Percentiles rank a stretch among this genome's conserved stretches.
phyloP scores from a whole-genome alignment of 805 yeast species.

The Hanseniaspora guilliermondii region DNA sequence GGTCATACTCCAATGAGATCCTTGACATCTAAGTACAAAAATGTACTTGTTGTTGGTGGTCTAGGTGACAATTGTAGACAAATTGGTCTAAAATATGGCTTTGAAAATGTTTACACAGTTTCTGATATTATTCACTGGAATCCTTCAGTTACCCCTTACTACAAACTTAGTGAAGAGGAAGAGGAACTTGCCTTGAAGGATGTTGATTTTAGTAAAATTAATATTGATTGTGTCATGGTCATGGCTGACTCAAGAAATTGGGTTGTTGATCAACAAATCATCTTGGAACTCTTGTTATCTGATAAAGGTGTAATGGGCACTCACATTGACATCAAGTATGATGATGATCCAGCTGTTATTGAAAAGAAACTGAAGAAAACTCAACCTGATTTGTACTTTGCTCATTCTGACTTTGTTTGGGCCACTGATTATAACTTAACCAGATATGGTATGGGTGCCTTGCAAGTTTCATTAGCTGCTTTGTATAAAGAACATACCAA shows the following conservation, averaged over 20 bases:
- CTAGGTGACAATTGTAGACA: constrained; percentile 71
- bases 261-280: constrained; percentile 89
- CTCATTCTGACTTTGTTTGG: constrained; percentile 89
- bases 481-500: constrained; percentile 78
- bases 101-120: constrained; percentile 70
- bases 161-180: constrained; percentile 65
- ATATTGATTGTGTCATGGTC: constrained; percentile 71
- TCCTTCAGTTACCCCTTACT: constrained; percentile 77
- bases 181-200: constrained; percentile 36
- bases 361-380: constrained; percentile 33
- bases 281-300: constrained; percentile 64
- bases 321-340: constrained; percentile 40
- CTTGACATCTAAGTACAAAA: constrained; percentile 51
- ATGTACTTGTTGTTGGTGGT: constrained; percentile 81
- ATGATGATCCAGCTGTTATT: constrained; percentile 9
- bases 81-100: constrained; percentile 76
- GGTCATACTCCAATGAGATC: constrained; percentile 93
- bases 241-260: constrained; percentile 87
- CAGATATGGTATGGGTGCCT: constrained; percentile 90
- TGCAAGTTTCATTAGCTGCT: constrained; percentile 79
- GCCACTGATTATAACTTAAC: constrained; percentile 73
- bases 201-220: constrained; percentile 52
- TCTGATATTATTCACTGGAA: constrained; percentile 75
- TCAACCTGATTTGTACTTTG: constrained; percentile 75
- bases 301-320: constrained; percentile 80